phyloP scores from a whole-genome alignment of 2,329 filamentous ascomycete genomes.

The Diaporthe caulivora region DNA sequence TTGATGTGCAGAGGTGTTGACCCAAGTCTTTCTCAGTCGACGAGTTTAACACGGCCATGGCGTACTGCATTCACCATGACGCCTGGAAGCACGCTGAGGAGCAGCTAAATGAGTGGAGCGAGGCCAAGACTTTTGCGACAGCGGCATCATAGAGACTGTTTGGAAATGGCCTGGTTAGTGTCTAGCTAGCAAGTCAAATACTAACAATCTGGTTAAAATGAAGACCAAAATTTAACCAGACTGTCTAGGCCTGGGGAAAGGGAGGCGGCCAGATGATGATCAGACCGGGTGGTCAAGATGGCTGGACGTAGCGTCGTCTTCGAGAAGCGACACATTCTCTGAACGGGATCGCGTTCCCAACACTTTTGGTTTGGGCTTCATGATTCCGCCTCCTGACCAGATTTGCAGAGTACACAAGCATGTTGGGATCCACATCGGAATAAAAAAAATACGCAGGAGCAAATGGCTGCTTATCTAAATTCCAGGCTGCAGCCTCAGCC shows the following conservation, averaged over 20 bases:
- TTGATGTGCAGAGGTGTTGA: neutral
- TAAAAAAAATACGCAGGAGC: too few species aligned
- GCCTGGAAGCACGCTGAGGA: slow-evolving; percentile 34
- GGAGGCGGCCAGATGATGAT: neutral
- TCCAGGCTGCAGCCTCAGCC: too few species aligned
- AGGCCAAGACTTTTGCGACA: neutral
- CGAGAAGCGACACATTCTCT: neutral
- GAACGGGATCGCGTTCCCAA: too few species aligned
- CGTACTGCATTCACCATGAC: slow-evolving; percentile 33
- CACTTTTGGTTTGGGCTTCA: too few species aligned
- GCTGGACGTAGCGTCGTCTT: too few species aligned
- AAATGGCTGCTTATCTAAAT: too few species aligned
- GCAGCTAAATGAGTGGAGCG: slow-evolving; percentile 24
- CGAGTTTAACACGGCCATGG: slow-evolving; percentile 25
- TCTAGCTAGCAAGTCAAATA: neutral
- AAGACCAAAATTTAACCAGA: neutral
- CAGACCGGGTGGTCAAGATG: too few species aligned
- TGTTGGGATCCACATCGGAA: too few species aligned
- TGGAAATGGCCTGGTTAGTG: neutral
- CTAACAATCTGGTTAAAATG: neutral
- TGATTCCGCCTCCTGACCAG: neutral
- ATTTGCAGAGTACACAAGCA: too few species aligned
- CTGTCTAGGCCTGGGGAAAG: neutral
- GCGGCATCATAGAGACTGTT: neutral
- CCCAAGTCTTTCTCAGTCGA: neutral